Evolutionary conservation across 257 asterid genomes (phyloP).

Genomic region (Jaltomata sinuosa): DNA sequence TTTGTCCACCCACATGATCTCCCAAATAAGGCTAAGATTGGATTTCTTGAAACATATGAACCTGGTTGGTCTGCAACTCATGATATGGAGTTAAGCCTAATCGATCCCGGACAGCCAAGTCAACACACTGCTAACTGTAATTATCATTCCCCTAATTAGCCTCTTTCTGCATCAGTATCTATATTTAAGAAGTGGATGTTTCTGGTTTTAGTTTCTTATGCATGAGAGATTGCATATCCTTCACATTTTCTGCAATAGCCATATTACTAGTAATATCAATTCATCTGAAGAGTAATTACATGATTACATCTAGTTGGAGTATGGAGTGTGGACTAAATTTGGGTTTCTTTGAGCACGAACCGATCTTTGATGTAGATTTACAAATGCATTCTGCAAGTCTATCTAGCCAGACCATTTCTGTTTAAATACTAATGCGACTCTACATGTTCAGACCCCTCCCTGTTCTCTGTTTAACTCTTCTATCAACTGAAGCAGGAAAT

Average conservation of each 20-base stretch:
- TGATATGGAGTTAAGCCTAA: conserved; percentile 57
- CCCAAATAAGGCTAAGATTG: conserved; percentile 97
- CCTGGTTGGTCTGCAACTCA: conserved; percentile 95
- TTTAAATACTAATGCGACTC: neutral
- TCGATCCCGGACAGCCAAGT: conserved; percentile 27
- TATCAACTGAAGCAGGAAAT: neutral
- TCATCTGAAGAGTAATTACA: neutral
- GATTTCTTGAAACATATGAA: conserved; percentile 94
- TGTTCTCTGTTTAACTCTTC: neutral
- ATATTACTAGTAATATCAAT: neutral
- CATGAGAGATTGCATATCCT: neutral
- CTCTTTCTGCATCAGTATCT: neutral
- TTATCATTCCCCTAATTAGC: conserved; percentile 19
- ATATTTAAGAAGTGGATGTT: neutral
- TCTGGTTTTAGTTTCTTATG: neutral
- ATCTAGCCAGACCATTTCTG: neutral
- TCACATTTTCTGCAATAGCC: neutral
- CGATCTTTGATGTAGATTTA: neutral
- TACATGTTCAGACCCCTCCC: neutral
- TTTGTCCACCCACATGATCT: conserved; percentile 99
- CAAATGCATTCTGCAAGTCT: neutral
- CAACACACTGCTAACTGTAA: conserved; percentile 22
- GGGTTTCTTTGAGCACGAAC: neutral
- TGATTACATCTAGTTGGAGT: neutral
- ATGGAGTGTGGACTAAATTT: neutral